Base-by-base conservation (phyloP, 257 asterid genomes). In the Gentiana straminea region DNA sequence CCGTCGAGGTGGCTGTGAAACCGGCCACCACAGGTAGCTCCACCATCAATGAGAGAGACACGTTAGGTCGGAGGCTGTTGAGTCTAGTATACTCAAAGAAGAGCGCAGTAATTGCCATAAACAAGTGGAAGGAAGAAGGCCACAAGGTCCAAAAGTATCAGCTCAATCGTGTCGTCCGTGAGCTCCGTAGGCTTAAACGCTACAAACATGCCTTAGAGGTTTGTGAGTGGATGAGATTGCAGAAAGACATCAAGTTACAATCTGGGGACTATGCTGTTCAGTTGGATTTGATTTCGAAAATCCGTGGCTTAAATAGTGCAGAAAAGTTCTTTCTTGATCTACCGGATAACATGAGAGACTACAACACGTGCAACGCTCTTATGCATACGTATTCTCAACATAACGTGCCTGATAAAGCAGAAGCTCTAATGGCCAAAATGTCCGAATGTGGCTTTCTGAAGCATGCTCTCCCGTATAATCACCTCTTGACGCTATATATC, bases 201-300 rank as follows among this genome's bases (percentile, higher is more conserved):
- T 77, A 77, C 70, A 86, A 79, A 68, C 94, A 86, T 65, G 95
- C 94, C 39, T 94, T 90, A 15, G 24, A 91, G 98, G 76, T 92
- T 33, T 92, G 94, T 68, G 97, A 88, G 76, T 92, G 97, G 95
- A 88, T 88, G 98, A 73, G 59, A 75, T 56, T 61, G 8, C 98
- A 85, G 65, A 83, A 81, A 55, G 94, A 88, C 71, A 69, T 92
- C 67, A 67, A 81, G 74, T 83, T 92, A n/a, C 61, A 78, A 54
- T 65, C 94, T 7, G 98, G 98, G 57, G 98, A 92, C 56, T 92
- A 83, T 62, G 97, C 97, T 52, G 82, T 92, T 62, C 97, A 92
- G 63, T 75, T 92, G 73, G 97, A 92, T 73, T 72, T 92, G 74
- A 77, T 88, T 61, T 15, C 94, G 2, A 92, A 92, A 75, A 68